Conservation (phyloP, 129 eudicot species). For the Flaveria trinervia region DNA sequence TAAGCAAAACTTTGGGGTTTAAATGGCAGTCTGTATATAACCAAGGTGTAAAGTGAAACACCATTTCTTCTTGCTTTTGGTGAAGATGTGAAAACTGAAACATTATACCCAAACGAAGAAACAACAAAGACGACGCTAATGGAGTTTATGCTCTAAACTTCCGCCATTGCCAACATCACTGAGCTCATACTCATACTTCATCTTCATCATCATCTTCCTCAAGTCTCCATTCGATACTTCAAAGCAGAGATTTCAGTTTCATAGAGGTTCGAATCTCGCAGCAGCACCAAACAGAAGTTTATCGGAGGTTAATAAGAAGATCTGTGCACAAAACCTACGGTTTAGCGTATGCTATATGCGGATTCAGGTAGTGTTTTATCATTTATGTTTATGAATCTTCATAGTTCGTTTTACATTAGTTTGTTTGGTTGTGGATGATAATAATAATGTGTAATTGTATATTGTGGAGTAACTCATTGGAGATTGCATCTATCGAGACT, state of each 20-base stretch:
- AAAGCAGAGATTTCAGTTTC: slow-evolving; percentile 7
- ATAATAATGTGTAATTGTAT: neutral
- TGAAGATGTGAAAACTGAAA: neutral
- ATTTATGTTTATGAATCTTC: neutral
- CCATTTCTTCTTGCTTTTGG: slow-evolving; percentile 1
- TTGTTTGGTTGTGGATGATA: neutral
- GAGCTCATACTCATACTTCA: slow-evolving; percentile 19
- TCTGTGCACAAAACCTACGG: slow-evolving; percentile 14
- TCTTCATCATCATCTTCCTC: slow-evolving; percentile 19
- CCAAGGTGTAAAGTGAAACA: slow-evolving; percentile 16
- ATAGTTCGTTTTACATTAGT: slow-evolving; percentile 6
- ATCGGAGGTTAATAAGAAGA: slow-evolving; percentile 25
- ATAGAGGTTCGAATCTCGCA: slow-evolving; percentile 13
- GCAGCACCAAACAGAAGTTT: slow-evolving; percentile 6
- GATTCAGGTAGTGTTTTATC: slow-evolving; percentile 17
- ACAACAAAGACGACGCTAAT: slow-evolving; percentile 13
- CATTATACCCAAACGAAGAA: slow-evolving; percentile 25
- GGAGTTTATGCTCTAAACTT: slow-evolving; percentile 30
- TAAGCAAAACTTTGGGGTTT: neutral
- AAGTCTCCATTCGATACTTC: slow-evolving; percentile 1
- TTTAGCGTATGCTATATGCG: slow-evolving; percentile 14
- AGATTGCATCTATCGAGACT: slow-evolving; percentile 29
- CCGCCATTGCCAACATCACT: slow-evolving; percentile 34
- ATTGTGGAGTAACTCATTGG: slow-evolving; percentile 19
- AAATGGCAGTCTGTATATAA: neutral